These are phyloP conservation scores for Podaxis sp. DNA, from an alignment of 768 basidiomycete species.

Conservation along the genomic window DNA sequence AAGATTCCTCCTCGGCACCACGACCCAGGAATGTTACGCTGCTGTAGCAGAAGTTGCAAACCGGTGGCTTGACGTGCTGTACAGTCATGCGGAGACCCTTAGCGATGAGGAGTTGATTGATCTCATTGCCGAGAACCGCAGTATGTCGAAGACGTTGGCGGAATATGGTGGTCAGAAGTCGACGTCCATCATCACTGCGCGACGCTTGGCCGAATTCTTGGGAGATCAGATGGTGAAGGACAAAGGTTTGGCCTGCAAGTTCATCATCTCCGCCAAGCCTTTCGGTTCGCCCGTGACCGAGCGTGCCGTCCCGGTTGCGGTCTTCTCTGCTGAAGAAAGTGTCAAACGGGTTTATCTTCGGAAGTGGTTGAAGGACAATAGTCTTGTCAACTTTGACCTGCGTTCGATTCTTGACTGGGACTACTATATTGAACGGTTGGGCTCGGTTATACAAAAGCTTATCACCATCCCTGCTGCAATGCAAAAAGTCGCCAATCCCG, in stretches of 20 bases:
- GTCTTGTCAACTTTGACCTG: conserved; percentile 82
- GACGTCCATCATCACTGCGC: conserved; percentile 96
- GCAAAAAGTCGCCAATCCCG: conserved; percentile 96
- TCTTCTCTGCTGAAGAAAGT: conserved; percentile 92
- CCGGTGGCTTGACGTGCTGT: conserved; percentile 96
- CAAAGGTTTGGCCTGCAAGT: conserved; percentile 97
- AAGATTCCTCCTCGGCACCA: conserved; percentile 90
- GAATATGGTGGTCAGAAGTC: conserved; percentile 98
- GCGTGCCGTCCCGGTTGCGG: conserved; percentile 93
- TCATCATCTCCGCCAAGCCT: conserved; percentile 96
- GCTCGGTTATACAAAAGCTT: conserved; percentile 97
- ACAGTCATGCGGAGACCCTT: conserved; percentile 78
- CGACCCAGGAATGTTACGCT: conserved; percentile 92
- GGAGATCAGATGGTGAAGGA: conserved; percentile 99
- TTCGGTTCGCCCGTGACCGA: conserved; percentile 94
- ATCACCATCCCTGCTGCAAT: conserved; percentile 99
- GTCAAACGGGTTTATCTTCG: conserved; percentile 88
- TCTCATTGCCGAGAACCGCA: conserved; percentile 96
- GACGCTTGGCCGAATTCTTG: conserved; percentile 91
- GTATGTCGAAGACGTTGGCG: conserved; percentile 94
- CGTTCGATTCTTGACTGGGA: conserved; percentile 96
- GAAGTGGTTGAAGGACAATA: conserved; percentile 95
- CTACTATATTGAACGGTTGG: conserved; percentile 96
- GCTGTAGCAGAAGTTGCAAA: conserved; percentile 92
- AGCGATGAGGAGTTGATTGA: conserved; percentile 92